Base-by-base conservation (phyloP, 805 yeast species). In the Candida sakaeoensis region DNA sequence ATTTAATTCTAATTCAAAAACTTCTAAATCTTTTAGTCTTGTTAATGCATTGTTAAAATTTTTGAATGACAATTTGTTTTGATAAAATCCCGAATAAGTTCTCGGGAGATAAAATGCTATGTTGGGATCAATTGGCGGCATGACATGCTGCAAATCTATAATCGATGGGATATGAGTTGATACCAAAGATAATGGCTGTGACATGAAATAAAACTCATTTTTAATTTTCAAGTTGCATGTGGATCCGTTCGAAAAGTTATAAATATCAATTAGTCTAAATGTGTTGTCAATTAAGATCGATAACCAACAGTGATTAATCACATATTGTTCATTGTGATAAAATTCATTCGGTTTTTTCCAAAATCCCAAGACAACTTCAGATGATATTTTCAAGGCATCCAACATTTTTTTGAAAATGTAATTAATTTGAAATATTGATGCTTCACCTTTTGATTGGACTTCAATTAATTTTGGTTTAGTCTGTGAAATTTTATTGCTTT, bases 291-390 rank as follows among this genome's bases (percentile, higher is more conserved):
- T 61, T 25, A 83, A 58, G 1, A 89, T 80, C 1, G 95, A 79
- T 40, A 88, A 72, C 99, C 99, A 93, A 40, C 85, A 79, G 60
- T 93, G 99, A 52, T 89, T 87, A 26, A 80, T 47, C 70, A 74
- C 70, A 33, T 72, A 70, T 32, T 78, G 70, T 43, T 70, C 73
- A 43, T 65, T 65, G 43, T 68, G 76, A 44, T 74, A 74, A 36
- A 70, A 64, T 39, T 74, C 80, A 45, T 80, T 80, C 7, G 96
- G 95, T 18, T 80, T 76, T 55, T 90, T 87, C 63, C 90, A 72
- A 53, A 85, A 85, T 3, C 99, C 99, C 18, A 80, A 65, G 2
- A 93, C 79, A 1, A 88, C 71, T 44, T 85, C 93, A 47, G 88
- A 77, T 6, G 82, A 80, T 27, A 93, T 72, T 8, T 82, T 80